Evolutionary conservation across 768 basidiomycete genomes (phyloP), one percentile per base, ranked within the genome.

Genomic region (Mycena metata): DNA sequence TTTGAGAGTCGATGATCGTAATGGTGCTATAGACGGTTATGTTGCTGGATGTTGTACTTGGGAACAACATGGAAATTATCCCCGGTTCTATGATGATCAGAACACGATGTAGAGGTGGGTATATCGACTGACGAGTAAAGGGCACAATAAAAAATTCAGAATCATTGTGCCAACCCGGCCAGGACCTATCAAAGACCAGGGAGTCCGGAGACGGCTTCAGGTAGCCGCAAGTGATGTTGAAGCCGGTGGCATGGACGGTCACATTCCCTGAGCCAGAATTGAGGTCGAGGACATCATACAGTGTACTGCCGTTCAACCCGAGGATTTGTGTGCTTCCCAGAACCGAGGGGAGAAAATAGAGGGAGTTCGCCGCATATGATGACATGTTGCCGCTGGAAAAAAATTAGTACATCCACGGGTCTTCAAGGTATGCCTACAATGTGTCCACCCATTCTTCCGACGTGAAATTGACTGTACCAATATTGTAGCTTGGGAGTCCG

Each of bases 1-100:
- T 17, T 8, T 26, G 21, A 0, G 60, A 62, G 49, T 62, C 60
- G 21, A 62, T 26, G 16, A 62, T 35, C 43, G 50, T 26, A 24
- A 52, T 52, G 39, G 60, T 62, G 41, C 41, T 62, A 23, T 62
- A 54, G n/a, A n/a, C n/a, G n/a, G n/a, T n/a, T n/a, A n/a, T n/a
- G n/a, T n/a, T 26, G 12, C 50, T 36, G n/a, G n/a, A n/a, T n/a
- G n/a, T n/a, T n/a, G n/a, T n/a, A n/a, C n/a, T n/a, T 35, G 62
- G 2, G 36, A 36, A 36, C 6, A n/a, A n/a, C 36, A 12, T 36
- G 6, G 36, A 36, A 36, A 12, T n/a, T n/a, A 30, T 6, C 30
- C 30, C 30, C 30, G 30, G 30, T 30, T 30, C 30, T 30, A 30
- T 30, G 30, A 30, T 6, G 6, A 30, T 30, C 30, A 30, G 30